Conservation (phyloP, 305 asterid genomes). For the Rubia tinctorum region DNA sequence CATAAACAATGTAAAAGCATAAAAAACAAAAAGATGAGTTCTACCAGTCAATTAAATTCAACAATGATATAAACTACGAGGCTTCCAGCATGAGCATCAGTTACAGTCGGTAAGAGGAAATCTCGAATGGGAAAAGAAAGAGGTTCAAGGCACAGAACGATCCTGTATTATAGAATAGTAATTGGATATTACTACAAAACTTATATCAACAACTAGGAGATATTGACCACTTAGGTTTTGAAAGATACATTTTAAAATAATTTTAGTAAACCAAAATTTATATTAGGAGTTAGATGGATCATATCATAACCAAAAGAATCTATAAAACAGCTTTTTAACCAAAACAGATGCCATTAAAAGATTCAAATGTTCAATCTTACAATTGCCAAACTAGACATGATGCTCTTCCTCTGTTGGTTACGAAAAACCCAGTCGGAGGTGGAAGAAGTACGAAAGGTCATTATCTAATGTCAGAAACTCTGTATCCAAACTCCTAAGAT, state of each 20-base stretch:
- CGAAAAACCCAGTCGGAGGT: not conserved
- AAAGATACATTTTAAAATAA: not conserved
- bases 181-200: no score
- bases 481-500: not conserved
- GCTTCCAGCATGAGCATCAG: not conserved
- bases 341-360: not conserved
- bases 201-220: no score
- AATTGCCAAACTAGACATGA: not conserved
- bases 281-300: not conserved
- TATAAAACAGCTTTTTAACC: not conserved
- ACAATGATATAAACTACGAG: not conserved
- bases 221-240: no score
- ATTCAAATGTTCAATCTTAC: not conserved
- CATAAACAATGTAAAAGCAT: no score
- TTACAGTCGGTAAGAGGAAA: not conserved
- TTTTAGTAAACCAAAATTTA: not conserved
- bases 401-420: no score
- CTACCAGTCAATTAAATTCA: not conserved
- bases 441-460: not conserved
- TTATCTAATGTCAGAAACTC: not conserved
- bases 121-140: not conserved
- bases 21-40: not conserved
- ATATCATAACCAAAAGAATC: not conserved
- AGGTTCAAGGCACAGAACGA: no score
- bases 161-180: not conserved